Evolutionary conservation across 2,329 filamentous ascomycete species (phyloP), one percentile per base, ranked within the genome.

Genomic region (Talaromyces sp.): DNA sequence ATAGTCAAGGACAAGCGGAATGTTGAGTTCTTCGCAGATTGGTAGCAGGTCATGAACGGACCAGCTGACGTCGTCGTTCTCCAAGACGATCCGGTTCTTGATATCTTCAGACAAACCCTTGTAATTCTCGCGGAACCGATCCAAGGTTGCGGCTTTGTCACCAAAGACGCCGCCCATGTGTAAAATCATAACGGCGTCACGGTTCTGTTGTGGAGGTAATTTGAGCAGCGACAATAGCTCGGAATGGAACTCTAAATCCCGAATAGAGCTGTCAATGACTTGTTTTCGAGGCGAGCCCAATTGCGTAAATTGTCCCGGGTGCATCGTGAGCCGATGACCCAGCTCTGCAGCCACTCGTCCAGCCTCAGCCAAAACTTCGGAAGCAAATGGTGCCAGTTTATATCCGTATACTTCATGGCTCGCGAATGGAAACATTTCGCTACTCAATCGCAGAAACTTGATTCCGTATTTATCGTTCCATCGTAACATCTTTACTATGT

Each of bases 351-450:
- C 88, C 2, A 96, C 86, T 69, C 80, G 87, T 1, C 93, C 93
- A 7, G 86, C 91, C 67, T 93, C 88, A 2, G 85, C 88, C 9
- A 98, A 80, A 0, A 84, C 86, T 14, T 92, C 88, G 0, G 90
- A 86, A 0, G 93, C 93, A 73, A 97, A 97, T 0, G 90, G 88
- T 0, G 87, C 88, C 12, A 98, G 82, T 68, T 86, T 89, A 75
- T 98, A 98, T 0, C 93, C 93, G 67, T 96, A 89, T 65, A 91
- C 89, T 25, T 85, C 83, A 70, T 98, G 93, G 67, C 91, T 96
- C 1, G 93, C 93, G 73, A 97, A 97, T 0, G 93, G 93, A 67
- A 98, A 98, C 90, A 97, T 97, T 69, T 97, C 93, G 61, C 91
- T 96, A 68, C 91, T 96, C 21, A 98, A 81, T 1, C 93, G 86